These are phyloP conservation scores for Candida tropicalis DNA, from an alignment of 1,139 yeast genomes.

Conservation along the genomic window DNA sequence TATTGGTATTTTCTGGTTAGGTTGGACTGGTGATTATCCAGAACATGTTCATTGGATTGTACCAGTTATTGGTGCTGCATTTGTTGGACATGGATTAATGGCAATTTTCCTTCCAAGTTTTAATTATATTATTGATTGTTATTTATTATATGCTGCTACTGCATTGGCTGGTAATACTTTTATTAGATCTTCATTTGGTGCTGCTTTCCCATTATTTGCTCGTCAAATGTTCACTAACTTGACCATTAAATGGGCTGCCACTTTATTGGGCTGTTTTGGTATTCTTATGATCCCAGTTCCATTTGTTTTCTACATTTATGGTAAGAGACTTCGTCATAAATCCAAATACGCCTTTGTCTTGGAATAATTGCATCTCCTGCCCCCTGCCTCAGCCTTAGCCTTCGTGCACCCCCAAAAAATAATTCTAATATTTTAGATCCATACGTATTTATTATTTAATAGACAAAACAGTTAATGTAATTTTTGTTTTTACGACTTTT, in stretches of 20 bases:
- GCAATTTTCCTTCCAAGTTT: slow-evolving; percentile 77
- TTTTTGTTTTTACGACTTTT: no score
- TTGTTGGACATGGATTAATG: slow-evolving; percentile 75
- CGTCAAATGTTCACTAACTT: slow-evolving; percentile 71
- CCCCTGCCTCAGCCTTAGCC: no score
- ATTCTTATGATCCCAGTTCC: slow-evolving; percentile 71
- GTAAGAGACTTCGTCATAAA: slow-evolving; percentile 58
- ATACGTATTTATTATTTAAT: no score
- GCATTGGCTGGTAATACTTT: slow-evolving; percentile 90
- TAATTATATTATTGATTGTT: slow-evolving; percentile 80
- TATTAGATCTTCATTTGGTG: slow-evolving; percentile 62
- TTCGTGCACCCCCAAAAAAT: no score
- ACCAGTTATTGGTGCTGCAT: slow-evolving; percentile 74
- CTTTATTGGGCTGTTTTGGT: slow-evolving; percentile 72
- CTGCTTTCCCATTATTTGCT: slow-evolving; percentile 53
- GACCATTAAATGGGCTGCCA: slow-evolving; percentile 84
- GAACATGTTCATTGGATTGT: slow-evolving; percentile 77
- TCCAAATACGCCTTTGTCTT: slow-evolving; percentile 62
- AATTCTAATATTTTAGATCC: no score
- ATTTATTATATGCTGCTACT: slow-evolving; percentile 80
- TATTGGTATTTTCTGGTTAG: slow-evolving; percentile 79
- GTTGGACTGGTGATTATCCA: slow-evolving; percentile 81
- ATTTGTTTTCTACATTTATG: slow-evolving; percentile 66
- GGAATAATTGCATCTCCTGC: no score
- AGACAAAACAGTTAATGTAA: no score